phyloP scores from a whole-genome alignment of 371 early-diverging fungal species.

The Haplosporangium sp. region DNA sequence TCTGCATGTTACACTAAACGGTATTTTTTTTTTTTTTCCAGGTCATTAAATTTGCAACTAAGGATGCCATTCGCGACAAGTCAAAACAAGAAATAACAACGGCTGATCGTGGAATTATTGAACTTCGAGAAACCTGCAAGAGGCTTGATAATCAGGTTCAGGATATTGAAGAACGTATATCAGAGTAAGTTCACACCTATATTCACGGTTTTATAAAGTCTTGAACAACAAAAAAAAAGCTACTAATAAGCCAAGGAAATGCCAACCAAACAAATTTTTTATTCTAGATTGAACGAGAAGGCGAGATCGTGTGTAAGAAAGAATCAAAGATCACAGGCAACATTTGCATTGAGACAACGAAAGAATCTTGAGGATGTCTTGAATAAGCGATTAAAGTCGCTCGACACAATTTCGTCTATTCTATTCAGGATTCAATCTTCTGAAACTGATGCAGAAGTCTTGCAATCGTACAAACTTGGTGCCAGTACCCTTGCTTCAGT shows the following conservation, averaged over 20 bases:
- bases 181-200: slow-evolving; percentile 16
- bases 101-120: slow-evolving; percentile 45
- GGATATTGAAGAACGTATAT: slow-evolving; percentile 37
- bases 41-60: slow-evolving; percentile 48
- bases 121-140: slow-evolving; percentile 33
- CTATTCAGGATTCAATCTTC: slow-evolving; percentile 48
- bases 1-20: neutral
- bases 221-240: neutral
- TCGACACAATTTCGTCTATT: slow-evolving; percentile 39
- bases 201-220: neutral
- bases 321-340: slow-evolving; percentile 36
- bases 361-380: slow-evolving; percentile 44
- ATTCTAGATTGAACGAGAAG: slow-evolving; percentile 33
- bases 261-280: neutral
- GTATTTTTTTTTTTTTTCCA: neutral
- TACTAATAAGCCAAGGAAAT: too few relatives aligned
- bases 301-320: slow-evolving; percentile 31
- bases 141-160: slow-evolving; percentile 37
- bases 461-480: slow-evolving; percentile 41
- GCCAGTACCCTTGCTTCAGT: slow-evolving; percentile 41
- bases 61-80: slow-evolving; percentile 29
- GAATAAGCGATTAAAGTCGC: slow-evolving; percentile 38
- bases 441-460: slow-evolving; percentile 43
- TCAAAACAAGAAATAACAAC: slow-evolving; percentile 32
- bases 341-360: slow-evolving; percentile 27